Evolutionary conservation across 805 yeast genomes (phyloP), one percentile per base, ranked within the genome.

Genomic region (Lipomyces orientalis): DNA sequence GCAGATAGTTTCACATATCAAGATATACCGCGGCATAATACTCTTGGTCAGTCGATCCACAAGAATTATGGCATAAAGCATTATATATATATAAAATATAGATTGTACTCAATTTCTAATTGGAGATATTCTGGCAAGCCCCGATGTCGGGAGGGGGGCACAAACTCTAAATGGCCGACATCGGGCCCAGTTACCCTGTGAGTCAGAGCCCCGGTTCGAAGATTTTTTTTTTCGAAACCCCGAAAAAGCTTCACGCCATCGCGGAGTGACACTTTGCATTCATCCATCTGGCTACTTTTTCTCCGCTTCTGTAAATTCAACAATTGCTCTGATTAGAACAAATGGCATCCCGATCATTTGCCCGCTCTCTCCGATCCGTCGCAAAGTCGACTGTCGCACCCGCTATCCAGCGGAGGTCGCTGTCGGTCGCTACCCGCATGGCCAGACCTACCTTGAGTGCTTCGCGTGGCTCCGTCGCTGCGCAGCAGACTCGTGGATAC

Each of bases 401-500:
- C 46, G 60, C 70, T 64, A 73, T 73, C 67, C 85, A 86, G 84
- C 89, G 95, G 84, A 83, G 93, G 70, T 80, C 90, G 74, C 81
- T 92, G 74, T 77, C 75, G 52, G 72, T 77, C 43, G 76, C 80
- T 39, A 22, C 61, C 58, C 57, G 49, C 46, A 62, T 54, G 46
- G 64, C 63, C 80, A 81, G 69, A 75, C 82, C 84, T 66, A 71
- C 77, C 70, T 73, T 79, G 71, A 80, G 84, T 71, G 87, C 93
- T 85, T 82, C 88, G 71, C 87, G 71, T 81, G 76, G 81, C 67
- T 81, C 85, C 74, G 77, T 83, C 75, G 79, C 81, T 79, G 85
- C 79, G 81, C 85, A 78, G 74, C 88, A 89, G 75, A 82, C 85
- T 76, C 91, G 99, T 84, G 98, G 98, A 84, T 81, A 94, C 79